Conservation (phyloP, 768 basidiomycete species). For the Galerina marginata region DNA sequence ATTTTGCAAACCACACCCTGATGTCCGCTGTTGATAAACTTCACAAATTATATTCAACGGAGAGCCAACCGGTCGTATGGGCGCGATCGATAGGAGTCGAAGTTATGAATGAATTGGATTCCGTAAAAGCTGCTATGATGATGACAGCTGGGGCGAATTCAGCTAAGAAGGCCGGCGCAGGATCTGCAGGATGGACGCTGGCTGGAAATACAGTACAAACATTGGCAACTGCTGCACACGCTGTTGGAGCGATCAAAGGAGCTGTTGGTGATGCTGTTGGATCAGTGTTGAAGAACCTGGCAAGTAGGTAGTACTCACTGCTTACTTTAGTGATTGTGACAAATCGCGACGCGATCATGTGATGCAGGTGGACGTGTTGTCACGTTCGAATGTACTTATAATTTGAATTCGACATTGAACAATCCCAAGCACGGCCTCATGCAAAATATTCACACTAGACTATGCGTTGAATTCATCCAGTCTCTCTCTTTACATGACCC, state of each 20-base stretch:
- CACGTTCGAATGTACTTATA: background rate
- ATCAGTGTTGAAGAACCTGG: constrained; percentile 34
- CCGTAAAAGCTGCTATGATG: constrained; percentile 86
- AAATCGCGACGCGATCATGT: background rate
- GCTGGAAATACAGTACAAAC: constrained; percentile 54
- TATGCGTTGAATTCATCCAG: constrained; percentile 14
- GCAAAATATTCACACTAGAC: background rate
- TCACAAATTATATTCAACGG: constrained; percentile 82
- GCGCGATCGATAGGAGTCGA: constrained; percentile 87
- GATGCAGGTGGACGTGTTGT: background rate
- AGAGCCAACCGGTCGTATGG: constrained; percentile 78
- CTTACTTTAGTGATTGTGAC: background rate
- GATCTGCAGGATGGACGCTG: constrained; percentile 36
- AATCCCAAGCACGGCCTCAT: background rate
- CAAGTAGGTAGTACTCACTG: background rate
- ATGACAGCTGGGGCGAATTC: constrained; percentile 65
- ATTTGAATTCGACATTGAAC: background rate
- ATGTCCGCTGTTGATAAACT: constrained; percentile 89
- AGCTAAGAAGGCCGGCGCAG: constrained; percentile 10
- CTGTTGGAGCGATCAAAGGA: constrained; percentile 34
- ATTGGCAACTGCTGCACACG: constrained; percentile 39
- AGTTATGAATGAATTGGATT: constrained; percentile 86
- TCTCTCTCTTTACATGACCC: constrained; percentile 11
- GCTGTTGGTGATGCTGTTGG: constrained; percentile 33
- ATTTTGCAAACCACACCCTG: constrained; percentile 84